A percentile compares a stretch with the other conserved stretches of the same genome.
Conservation (phyloP, 192 early-diverging fungal genomes). For the Coemansia sp. region DNA sequence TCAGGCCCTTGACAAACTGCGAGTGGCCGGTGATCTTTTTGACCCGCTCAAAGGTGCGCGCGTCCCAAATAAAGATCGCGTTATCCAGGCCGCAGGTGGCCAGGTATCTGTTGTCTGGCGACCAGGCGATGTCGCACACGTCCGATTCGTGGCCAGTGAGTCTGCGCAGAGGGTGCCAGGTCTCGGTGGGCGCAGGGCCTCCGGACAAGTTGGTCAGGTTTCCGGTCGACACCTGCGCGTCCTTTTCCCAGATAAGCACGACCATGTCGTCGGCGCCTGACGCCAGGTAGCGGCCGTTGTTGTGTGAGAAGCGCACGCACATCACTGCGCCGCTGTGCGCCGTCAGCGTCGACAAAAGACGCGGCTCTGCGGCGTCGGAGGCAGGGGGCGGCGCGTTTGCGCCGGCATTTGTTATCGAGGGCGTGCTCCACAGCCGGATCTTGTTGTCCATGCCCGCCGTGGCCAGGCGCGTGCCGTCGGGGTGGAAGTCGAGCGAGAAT, state of each 20-base stretch:
- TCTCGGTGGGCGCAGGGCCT: constrained; percentile 43
- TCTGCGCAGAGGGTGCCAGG: constrained; percentile 69
- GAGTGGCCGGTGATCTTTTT: constrained; percentile 64
- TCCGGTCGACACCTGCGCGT: constrained; percentile 48
- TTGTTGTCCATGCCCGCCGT: constrained; percentile 87
- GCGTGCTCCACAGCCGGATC: constrained; percentile 86
- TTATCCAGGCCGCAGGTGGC: constrained; percentile 90
- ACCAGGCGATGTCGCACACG: constrained; percentile 92
- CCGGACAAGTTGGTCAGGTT: constrained; percentile 8
- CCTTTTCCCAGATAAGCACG: constrained; percentile 87
- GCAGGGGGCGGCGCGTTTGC: constrained; percentile 12
- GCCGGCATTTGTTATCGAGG: constrained; percentile 55
- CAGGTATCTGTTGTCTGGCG: constrained; percentile 75
- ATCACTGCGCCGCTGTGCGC: constrained; percentile 86
- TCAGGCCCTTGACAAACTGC: constrained; percentile 94
- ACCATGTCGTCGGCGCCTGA: constrained; percentile 89
- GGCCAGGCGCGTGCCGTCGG: constrained; percentile 73
- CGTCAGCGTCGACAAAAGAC: constrained; percentile 75
- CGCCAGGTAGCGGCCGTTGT: constrained; percentile 71
- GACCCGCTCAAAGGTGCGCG: constrained; percentile 68
- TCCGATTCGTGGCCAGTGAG: constrained; percentile 87
- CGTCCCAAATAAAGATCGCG: constrained; percentile 83
- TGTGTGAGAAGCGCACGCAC: constrained; percentile 80
- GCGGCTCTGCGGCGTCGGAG: constrained; percentile 55
- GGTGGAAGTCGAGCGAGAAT: constrained; percentile 87